These are phyloP conservation scores for Ustilago vetiveriae DNA, from an alignment of 1,284 basidiomycete genomes.

Conservation along the genomic window DNA sequence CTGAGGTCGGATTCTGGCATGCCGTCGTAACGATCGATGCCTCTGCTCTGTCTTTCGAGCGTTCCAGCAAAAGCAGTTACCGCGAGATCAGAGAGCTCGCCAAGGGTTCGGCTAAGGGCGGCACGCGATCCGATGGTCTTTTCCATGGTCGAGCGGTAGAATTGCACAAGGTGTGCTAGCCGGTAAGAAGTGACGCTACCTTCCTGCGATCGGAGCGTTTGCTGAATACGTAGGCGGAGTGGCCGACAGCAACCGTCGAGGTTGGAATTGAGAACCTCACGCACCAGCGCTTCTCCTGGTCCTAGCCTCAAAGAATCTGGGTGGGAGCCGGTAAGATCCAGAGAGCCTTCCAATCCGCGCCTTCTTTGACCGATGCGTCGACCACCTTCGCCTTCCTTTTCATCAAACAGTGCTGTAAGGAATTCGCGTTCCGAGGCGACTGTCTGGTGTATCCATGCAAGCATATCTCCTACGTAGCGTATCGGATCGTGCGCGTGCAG, in stretches of 20 bases:
- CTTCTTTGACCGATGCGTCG: constrained; percentile 43
- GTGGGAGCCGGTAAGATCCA: constrained; percentile 38
- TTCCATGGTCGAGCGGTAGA: constrained; percentile 90
- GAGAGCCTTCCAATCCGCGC: constrained; percentile 48
- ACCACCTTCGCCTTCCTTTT: constrained; percentile 69
- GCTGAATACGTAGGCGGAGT: constrained; percentile 77
- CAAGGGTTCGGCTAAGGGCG: constrained; percentile 77
- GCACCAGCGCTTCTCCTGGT: constrained; percentile 67
- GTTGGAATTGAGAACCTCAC: constrained; percentile 81
- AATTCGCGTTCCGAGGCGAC: constrained; percentile 90
- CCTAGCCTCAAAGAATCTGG: constrained; percentile 17
- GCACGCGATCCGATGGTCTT: constrained; percentile 86
- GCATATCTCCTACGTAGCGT: constrained; percentile 96
- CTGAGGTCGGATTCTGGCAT: constrained; percentile 30
- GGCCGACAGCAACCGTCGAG: constrained; percentile 87
- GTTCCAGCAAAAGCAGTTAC: constrained; percentile 52
- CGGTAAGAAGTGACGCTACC: constrained; percentile 90
- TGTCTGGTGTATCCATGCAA: constrained; percentile 96
- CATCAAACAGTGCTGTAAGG: constrained; percentile 51
- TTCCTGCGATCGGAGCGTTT: constrained; percentile 90
- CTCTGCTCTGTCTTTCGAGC: constrained; percentile 49
- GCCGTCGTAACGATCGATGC: constrained; percentile 44
- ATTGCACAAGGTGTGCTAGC: constrained; percentile 91
- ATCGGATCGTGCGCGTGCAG: constrained; percentile 95
- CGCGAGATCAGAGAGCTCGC: constrained; percentile 71